A percentile compares a stretch with the other conserved stretches of the same genome.
phyloP scores from a whole-genome alignment of 148 eudicot species.

The Bassia scoparia region DNA sequence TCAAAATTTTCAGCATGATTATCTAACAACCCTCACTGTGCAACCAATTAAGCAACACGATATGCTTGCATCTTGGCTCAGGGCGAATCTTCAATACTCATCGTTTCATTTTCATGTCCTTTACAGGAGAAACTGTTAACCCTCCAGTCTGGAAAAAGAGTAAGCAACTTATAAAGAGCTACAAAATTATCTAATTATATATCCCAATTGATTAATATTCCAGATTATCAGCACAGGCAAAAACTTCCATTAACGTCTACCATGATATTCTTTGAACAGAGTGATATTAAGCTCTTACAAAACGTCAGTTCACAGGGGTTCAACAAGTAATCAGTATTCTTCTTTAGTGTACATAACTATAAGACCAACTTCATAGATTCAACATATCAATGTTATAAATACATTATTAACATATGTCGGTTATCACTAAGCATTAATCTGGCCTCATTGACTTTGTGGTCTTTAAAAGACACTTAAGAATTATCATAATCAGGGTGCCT shows the following conservation, averaged over 20 bases:
- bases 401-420: too few species aligned
- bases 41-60: slow-evolving; percentile 76
- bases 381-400: too few species aligned
- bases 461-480: too few species aligned
- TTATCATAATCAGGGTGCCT: not conserved
- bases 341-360: too few species aligned
- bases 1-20: not conserved
- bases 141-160: slow-evolving; percentile 40
- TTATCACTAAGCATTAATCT: too few species aligned
- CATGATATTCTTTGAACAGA: not conserved
- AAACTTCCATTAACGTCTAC: not conserved
- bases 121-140: slow-evolving; percentile 56
- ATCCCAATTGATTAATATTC: not conserved
- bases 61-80: slow-evolving; percentile 82
- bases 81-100: slow-evolving; percentile 75
- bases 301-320: not conserved
- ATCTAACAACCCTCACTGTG: slow-evolving; percentile 65
- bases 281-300: not conserved
- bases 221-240: not conserved
- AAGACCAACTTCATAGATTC: not conserved
- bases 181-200: not conserved
- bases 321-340: not conserved
- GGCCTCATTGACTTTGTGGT: too few species aligned
- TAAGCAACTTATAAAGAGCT: slow-evolving; percentile 9
- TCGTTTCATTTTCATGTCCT: slow-evolving; percentile 68